Evolutionary conservation across 2,329 filamentous ascomycete genomes (phyloP).

Genomic region (Cryphonectria parasitica): DNA sequence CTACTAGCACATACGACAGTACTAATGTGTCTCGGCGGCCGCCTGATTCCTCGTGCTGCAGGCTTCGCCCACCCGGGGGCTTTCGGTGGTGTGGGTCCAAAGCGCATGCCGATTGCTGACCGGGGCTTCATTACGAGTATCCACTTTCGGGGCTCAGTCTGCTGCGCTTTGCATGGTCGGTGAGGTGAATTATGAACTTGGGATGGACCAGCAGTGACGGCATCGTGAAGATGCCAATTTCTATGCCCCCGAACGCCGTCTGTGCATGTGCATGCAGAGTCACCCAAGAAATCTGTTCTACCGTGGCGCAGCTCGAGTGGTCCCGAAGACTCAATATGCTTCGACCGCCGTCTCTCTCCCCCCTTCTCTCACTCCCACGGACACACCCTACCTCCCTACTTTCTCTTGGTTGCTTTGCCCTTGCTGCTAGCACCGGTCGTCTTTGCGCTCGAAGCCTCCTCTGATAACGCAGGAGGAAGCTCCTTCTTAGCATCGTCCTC

Average conservation of each 20-base stretch:
- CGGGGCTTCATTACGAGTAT: conserved; percentile 18
- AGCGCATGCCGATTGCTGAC: conserved; percentile 3
- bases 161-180: background rate
- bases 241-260: background rate
- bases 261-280: conserved; percentile 1
- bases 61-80: background rate
- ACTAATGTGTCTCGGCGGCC: conserved; percentile 5
- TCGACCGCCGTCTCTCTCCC: background rate
- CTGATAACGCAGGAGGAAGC: conserved; percentile 35
- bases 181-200: conserved; percentile 5
- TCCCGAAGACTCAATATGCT: background rate
- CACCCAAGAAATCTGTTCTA: background rate
- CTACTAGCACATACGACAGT: background rate
- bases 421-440: conserved; percentile 55
- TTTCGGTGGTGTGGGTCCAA: background rate
- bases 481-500: conserved; percentile 43
- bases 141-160: conserved; percentile 27
- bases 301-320: background rate
- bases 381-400: conserved; percentile 35
- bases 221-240: background rate
- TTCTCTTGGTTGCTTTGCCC: conserved; percentile 53
- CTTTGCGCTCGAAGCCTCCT: conserved; percentile 38
- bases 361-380: no score
- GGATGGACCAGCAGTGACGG: background rate
- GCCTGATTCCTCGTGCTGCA: conserved; percentile 9